Evolutionary conservation across 805 yeast species (phyloP).

Genomic region (Spathaspora gorwiae): DNA sequence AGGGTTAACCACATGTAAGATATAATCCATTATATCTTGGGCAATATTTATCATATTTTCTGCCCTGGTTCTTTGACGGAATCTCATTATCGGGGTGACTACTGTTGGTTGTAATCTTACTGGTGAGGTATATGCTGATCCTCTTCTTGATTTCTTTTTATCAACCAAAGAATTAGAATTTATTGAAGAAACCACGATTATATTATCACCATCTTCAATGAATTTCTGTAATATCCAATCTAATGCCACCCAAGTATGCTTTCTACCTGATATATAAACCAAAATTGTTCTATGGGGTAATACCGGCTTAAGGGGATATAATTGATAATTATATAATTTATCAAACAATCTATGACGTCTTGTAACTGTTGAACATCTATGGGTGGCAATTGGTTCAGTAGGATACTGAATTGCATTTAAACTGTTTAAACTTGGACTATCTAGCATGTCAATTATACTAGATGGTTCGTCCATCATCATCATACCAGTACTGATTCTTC

Average conservation of each 20-base stretch:
- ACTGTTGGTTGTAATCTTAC: slow-evolving; percentile 9
- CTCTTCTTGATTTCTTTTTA: slow-evolving; percentile 6
- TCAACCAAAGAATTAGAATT: slow-evolving; percentile 12
- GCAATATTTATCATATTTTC: slow-evolving; percentile 44
- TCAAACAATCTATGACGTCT: slow-evolving; percentile 47
- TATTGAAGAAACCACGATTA: slow-evolving; percentile 58
- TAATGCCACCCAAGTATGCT: slow-evolving; percentile 78
- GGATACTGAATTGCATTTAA: slow-evolving; percentile 21
- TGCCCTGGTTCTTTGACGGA: slow-evolving; percentile 40
- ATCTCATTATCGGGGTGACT: slow-evolving; percentile 26
- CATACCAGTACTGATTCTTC: slow-evolving; percentile 9
- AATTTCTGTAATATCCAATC: slow-evolving; percentile 62
- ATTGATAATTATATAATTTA: slow-evolving; percentile 36
- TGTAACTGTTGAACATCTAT: slow-evolving; percentile 40
- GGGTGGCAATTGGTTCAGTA: slow-evolving; percentile 37
- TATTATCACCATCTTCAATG: slow-evolving; percentile 60
- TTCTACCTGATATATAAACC: slow-evolving; percentile 65
- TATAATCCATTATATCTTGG: slow-evolving; percentile 49
- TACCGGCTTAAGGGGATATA: slow-evolving; percentile 30
- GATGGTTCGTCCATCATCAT: slow-evolving; percentile 6
- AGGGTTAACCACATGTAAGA: slow-evolving; percentile 43
- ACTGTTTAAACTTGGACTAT: background rate
- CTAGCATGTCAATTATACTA: background rate
- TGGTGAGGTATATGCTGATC: slow-evolving; percentile 6
- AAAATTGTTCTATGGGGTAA: slow-evolving; percentile 53